These are phyloP conservation scores for Euphorbia peplus DNA, from an alignment of 345 rosid genomes.

Conservation along the genomic window DNA sequence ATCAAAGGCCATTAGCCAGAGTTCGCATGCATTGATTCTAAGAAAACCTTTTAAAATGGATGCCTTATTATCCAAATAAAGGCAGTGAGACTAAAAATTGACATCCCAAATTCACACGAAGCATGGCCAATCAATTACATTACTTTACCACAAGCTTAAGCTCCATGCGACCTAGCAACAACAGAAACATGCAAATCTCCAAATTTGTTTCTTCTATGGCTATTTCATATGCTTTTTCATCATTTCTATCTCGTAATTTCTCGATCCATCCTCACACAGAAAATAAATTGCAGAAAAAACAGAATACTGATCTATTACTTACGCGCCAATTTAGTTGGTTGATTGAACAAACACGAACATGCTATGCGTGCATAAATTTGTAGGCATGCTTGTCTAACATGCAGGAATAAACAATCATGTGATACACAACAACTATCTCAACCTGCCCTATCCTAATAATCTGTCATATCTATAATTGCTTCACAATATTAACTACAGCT, in stretches of 20 bases:
- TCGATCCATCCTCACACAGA: no score
- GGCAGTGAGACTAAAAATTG: background rate
- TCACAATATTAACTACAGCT: conserved; percentile 1
- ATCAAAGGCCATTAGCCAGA: background rate
- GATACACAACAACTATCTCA: background rate
- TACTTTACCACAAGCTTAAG: background rate
- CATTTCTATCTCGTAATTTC: no score
- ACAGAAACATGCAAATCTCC: no score
- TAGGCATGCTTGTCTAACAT: background rate
- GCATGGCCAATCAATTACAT: background rate
- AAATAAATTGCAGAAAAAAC: no score
- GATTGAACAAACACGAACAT: background rate
- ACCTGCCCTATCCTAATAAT: background rate
- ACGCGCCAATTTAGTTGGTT: background rate
- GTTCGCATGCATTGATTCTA: background rate
- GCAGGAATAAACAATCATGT: background rate
- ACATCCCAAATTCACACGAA: background rate
- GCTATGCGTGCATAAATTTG: background rate
- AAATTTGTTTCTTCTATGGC: no score
- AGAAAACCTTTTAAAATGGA: background rate
- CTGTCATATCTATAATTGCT: background rate
- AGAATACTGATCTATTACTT: background rate
- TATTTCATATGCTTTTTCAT: no score
- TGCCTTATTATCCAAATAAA: background rate
- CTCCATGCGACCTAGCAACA: no score